These are phyloP conservation scores for Strobilomyces dryophilus DNA, from an alignment of 768 basidiomycete species.

Conservation along the genomic window DNA sequence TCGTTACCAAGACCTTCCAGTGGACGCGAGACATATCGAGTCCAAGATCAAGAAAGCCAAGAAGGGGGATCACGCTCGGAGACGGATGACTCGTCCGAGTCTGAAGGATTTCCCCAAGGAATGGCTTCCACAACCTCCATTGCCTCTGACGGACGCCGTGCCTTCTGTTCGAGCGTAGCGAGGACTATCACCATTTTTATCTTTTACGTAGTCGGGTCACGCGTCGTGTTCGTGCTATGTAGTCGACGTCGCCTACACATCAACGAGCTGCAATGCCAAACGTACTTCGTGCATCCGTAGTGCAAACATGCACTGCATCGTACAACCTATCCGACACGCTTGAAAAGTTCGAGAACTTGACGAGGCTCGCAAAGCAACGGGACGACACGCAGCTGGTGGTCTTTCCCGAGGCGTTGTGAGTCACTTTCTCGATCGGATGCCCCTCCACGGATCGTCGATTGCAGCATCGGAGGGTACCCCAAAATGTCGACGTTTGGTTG, in stretches of 20 bases:
- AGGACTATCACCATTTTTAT: constrained; percentile 3
- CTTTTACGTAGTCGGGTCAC: constrained; percentile 1
- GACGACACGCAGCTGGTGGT: constrained; percentile 47
- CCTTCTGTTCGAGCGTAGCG: constrained; percentile 10
- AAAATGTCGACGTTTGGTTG: constrained; percentile 45
- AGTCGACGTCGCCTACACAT: neutral
- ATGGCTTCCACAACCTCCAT: constrained; percentile 57
- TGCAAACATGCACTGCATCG: constrained; percentile 46
- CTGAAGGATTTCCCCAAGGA: constrained; percentile 79
- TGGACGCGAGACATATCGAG: constrained; percentile 79
- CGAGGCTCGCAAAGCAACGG: constrained; percentile 42
- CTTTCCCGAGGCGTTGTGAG: constrained; percentile 58
- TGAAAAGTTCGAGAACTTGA: constrained; percentile 44
- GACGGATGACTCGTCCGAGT: constrained; percentile 55
- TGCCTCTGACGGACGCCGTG: neutral
- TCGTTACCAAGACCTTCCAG: constrained; percentile 59
- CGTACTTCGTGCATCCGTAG: constrained; percentile 46
- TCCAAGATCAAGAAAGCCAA: constrained; percentile 69
- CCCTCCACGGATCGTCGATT: neutral
- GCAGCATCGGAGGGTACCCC: constrained; percentile 57
- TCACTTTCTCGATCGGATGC: neutral
- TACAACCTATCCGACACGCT: constrained; percentile 46
- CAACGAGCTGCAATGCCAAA: constrained; percentile 21
- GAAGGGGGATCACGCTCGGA: constrained; percentile 63
- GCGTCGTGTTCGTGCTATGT: neutral